Evolutionary conservation across 2,329 filamentous ascomycete species (phyloP).

Genomic region (Coniochaeta sp.): DNA sequence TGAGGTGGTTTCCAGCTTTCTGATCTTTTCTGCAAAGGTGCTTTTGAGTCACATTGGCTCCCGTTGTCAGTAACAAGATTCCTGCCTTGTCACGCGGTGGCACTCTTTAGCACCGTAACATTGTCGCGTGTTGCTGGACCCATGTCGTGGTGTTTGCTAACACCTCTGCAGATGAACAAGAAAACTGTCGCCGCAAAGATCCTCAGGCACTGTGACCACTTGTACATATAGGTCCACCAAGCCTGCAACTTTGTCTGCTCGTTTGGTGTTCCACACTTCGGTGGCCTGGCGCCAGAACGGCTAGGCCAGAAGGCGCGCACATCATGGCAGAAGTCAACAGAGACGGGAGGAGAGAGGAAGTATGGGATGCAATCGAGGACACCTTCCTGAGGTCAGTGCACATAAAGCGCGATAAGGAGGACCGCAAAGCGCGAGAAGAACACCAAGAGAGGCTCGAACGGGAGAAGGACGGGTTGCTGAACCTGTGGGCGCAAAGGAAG

Average conservation of each 20-base stretch:
- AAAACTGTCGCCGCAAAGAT: background rate
- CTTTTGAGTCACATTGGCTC: too few relatives aligned
- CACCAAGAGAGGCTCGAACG: slow-evolving; percentile 15
- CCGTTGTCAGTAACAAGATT: too few relatives aligned
- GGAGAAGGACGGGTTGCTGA: slow-evolving; percentile 10
- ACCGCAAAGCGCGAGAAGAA: slow-evolving; percentile 23
- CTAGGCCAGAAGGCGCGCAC: background rate
- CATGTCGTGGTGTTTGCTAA: background rate
- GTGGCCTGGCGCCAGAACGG: background rate
- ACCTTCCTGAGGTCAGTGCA: slow-evolving; percentile 18
- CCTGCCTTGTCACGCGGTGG: background rate
- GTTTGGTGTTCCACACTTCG: background rate
- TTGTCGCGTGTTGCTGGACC: background rate
- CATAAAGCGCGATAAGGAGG: slow-evolving; percentile 13
- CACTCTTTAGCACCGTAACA: background rate
- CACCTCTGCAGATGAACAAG: background rate
- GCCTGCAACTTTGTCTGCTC: background rate
- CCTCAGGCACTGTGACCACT: background rate
- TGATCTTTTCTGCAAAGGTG: too few relatives aligned
- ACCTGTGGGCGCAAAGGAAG: slow-evolving; percentile 22
- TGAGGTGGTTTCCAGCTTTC: too few relatives aligned
- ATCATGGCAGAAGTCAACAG: slow-evolving; percentile 2
- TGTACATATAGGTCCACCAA: background rate
- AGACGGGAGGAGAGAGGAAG: slow-evolving; percentile 9
- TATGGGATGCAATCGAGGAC: slow-evolving; percentile 30